phyloP scores from a whole-genome alignment of 169 alveolate species.

The Cryptosporidium viatorum region DNA sequence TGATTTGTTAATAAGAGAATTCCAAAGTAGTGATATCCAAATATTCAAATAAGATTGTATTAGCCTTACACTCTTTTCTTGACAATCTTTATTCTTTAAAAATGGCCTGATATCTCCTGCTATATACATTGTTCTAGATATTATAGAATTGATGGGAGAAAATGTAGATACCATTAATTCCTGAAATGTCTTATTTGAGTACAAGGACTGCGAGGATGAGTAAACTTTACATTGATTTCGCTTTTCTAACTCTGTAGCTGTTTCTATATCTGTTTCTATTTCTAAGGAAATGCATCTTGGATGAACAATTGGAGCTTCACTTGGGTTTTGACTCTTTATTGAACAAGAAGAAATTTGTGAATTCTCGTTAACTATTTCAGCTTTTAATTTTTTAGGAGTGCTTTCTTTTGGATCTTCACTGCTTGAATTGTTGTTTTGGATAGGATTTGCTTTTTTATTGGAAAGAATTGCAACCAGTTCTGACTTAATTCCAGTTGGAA shows the following conservation, averaged over 20 bases:
- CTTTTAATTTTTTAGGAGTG: not conserved
- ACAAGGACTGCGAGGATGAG: not conserved
- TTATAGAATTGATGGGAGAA: slow-evolving; percentile 40
- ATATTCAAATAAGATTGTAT: slow-evolving; percentile 57
- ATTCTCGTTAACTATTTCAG: not conserved
- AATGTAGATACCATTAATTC: slow-evolving; percentile 59
- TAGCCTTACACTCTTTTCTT: slow-evolving; percentile 41
- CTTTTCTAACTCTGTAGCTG: not conserved
- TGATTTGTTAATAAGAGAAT: not conserved
- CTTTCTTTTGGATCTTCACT: not conserved
- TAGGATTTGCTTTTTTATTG: not conserved
- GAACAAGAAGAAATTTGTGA: slow-evolving; percentile 2
- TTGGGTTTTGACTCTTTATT: not conserved
- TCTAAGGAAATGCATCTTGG: not conserved
- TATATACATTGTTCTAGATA: slow-evolving; percentile 67
- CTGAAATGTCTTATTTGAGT: slow-evolving; percentile 5
- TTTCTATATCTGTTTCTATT: not conserved
- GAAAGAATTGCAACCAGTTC: slow-evolving; percentile 66
- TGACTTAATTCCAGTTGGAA: slow-evolving; percentile 46
- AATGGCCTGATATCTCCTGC: slow-evolving; percentile 59
- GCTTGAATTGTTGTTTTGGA: not conserved
- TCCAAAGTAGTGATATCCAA: slow-evolving; percentile 65
- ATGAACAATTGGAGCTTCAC: not conserved
- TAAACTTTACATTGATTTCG: not conserved
- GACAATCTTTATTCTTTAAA: slow-evolving; percentile 23